Base-by-base conservation (phyloP, 192 early-diverging fungal genomes). In the Podila clonocystis region DNA sequence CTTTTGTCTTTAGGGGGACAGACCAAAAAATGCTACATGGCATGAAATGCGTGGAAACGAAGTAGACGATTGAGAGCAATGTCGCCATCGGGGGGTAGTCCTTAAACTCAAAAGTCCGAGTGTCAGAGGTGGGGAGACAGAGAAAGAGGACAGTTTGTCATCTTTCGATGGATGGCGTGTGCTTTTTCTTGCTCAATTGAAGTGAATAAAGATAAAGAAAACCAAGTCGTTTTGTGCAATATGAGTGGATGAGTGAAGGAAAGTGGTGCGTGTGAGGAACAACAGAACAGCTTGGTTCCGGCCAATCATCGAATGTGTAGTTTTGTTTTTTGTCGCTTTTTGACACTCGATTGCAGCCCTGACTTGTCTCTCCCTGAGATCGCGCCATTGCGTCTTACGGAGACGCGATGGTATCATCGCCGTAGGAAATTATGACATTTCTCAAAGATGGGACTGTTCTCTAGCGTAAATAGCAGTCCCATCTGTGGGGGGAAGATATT, bases 331-430 rank as follows among this genome's bases (percentile, higher is more conserved):
- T 33, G 4, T 7, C 30, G 17, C 58, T 59, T 22, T 30, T 61
- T 20, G 17, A 9, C 30, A 17, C 59, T 61, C 59, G 36, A 24
- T 5, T 24, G 20, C 15, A 26, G 22, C 31, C 19, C 31, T 63
- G 36, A 36, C 24, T 63, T 63, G 62, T 34, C 41, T 17, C 41
- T 45, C 41, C 41, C 13, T 22, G 36, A 30, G 19, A 63, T 63
- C 62, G 31, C 22, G 33, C 61, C 62, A 73, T 73, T 55, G 61
- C 68, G 68, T 62, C 68, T 70, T 70, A n/a, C 29, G 24, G 9
- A 33, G 34, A 73, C 71, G 71, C 71, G 71, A 73, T 73, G 71
- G 63, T 65, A 73, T 65, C 71, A 73, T 65, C 63, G 41, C 11
- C 41, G 41, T 45, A 45, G 41, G 41, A 45, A 45, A 45, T 45